Conservation (phyloP, 352 stramenopile species). For the Pilasporangium apinafurcum region DNA sequence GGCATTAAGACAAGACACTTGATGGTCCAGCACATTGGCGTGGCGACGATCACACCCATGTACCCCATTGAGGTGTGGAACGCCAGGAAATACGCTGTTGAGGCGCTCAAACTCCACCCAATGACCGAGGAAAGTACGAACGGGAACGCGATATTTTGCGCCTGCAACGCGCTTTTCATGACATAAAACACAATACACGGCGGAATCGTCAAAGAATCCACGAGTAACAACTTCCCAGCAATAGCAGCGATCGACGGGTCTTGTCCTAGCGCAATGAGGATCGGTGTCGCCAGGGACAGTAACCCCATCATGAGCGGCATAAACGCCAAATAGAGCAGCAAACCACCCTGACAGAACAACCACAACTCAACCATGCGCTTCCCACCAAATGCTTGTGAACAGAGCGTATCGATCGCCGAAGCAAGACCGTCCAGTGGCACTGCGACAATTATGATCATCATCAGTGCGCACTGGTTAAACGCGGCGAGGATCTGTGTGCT, state of each 20-base stretch:
- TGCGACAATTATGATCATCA: background rate
- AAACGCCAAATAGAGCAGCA: constrained; percentile 7
- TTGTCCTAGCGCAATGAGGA: constrained; percentile 17
- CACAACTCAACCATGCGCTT: constrained; percentile 24
- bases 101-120: constrained; percentile 6
- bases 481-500: constrained; percentile 19
- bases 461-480: background rate
- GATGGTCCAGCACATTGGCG: constrained; percentile 10
- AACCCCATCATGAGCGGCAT: constrained; percentile 4
- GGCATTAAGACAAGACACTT: constrained; percentile 40
- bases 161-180: constrained; percentile 8
- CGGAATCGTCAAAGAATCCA: constrained; percentile 9
- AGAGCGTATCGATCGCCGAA: constrained; percentile 18
- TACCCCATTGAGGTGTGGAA: constrained; percentile 20
- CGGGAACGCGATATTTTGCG: constrained; percentile 17
- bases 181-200: constrained; percentile 8
- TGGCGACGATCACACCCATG: constrained; percentile 13
- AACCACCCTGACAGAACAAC: constrained; percentile 24
- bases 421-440: constrained; percentile 5
- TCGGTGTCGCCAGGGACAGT: constrained; percentile 5
- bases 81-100: constrained; percentile 16
- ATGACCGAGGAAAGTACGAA: constrained; percentile 11
- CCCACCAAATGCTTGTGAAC: constrained; percentile 24
- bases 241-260: constrained; percentile 10
- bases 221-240: constrained; percentile 6